Conservation (phyloP, 305 asterid genomes). For the Fraxinus ornus region DNA sequence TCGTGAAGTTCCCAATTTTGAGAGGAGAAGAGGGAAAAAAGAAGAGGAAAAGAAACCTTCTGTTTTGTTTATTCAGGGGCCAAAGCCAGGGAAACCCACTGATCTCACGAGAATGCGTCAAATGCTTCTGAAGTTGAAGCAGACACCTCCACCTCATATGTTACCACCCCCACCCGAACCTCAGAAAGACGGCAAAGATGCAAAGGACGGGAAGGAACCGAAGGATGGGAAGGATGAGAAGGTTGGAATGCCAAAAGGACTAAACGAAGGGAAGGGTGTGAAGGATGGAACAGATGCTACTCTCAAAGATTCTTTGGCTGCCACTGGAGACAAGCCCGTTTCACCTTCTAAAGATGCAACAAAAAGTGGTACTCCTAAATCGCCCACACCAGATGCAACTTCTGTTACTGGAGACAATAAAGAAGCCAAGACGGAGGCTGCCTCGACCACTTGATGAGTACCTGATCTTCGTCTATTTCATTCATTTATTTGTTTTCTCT, state of each 20-base stretch:
- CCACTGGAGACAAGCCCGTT: conserved; percentile 22
- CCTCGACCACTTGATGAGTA: not conserved
- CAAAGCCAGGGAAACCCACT: conserved; percentile 90
- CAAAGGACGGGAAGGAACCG: not conserved
- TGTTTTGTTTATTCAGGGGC: conserved; percentile 72
- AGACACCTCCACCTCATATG: conserved; percentile 42
- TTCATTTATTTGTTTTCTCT: not conserved
- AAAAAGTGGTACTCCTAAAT: conserved; percentile 25
- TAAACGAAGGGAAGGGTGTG: conserved; percentile 9
- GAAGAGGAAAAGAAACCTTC: conserved; percentile 67
- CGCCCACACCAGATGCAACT: conserved; percentile 27
- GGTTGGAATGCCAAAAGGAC: conserved; percentile 11
- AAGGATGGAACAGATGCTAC: conserved; percentile 25
- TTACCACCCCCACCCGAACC: conserved; percentile 12
- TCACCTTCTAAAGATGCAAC: conserved; percentile 32
- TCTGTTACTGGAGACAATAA: conserved; percentile 19
- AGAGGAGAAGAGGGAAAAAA: conserved; percentile 53
- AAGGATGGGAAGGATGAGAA: conserved; percentile 31
- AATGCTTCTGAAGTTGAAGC: conserved; percentile 65
- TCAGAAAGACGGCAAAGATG: conserved; percentile 19
- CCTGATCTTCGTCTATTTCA: not conserved
- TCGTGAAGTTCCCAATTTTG: conserved; percentile 68
- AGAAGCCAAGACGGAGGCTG: not conserved
- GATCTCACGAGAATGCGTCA: conserved; percentile 89
- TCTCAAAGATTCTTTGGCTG: not conserved